phyloP scores from a whole-genome alignment of 2,329 filamentous ascomycete species.

The Thermothelomyces thermophilus region DNA sequence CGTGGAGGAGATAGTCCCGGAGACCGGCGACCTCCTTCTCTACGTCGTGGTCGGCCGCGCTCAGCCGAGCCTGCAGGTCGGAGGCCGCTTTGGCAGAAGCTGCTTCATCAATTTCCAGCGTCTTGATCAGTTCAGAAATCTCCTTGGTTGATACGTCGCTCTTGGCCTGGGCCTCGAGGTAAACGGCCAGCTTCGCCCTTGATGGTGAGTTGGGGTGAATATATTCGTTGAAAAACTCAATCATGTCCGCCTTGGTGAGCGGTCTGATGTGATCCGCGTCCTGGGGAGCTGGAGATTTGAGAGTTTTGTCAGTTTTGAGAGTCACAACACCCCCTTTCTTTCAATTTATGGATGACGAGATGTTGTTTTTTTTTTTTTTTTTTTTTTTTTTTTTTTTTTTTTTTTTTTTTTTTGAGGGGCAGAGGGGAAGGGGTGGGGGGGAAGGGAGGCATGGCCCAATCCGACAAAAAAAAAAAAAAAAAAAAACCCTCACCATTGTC shows the following conservation, averaged over 20 bases:
- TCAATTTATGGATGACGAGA: too few relatives aligned
- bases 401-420: too few relatives aligned
- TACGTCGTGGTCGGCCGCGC: constrained; percentile 37
- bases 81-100: constrained; percentile 29
- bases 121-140: constrained; percentile 35
- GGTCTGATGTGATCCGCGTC: constrained; percentile 70
- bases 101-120: constrained; percentile 30
- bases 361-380: too few relatives aligned
- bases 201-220: constrained; percentile 66
- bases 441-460: too few relatives aligned
- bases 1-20: constrained; percentile 42
- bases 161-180: constrained; percentile 68
- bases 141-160: constrained; percentile 39
- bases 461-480: neutral
- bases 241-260: constrained; percentile 72
- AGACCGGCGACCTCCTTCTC: constrained; percentile 45
- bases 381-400: too few relatives aligned
- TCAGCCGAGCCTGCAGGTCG: constrained; percentile 32
- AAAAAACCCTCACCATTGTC: constrained; percentile 58
- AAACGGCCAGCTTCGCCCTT: constrained; percentile 77
- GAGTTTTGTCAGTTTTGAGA: constrained; percentile 1
- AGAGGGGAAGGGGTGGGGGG: neutral
- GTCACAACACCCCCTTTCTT: too few relatives aligned
- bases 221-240: constrained; percentile 69
- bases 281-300: constrained; percentile 50